Evolutionary conservation across 257 asterid genomes (phyloP), one percentile per base, ranked within the genome.

Genomic region (Mentha longifolia): DNA sequence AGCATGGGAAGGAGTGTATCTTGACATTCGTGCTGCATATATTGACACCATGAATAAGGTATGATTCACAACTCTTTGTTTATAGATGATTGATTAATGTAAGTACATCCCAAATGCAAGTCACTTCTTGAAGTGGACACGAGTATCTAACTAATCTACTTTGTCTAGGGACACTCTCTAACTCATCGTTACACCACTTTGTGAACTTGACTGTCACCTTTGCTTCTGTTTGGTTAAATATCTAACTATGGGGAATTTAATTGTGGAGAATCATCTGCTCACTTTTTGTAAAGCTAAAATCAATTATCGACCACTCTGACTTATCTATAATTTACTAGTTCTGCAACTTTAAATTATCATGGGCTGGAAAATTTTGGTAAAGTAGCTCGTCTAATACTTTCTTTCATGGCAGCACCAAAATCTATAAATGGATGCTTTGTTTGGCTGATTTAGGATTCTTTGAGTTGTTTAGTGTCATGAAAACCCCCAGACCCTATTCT

Each of bases 41-140:
- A 83, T 88, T 77, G 98, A 95, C 81, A 95, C 99, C 75, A 92
- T 95, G 99, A 95, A 87, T 74, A 95, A 89, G 99, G 99, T 95
- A 81, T 35, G 68, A 76, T 50, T 73, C 45, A 20, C 54, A 58
- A 60, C 47, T 39, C 56, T 72, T 1, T 15, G 57, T 41, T 68
- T 42, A 22, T 56, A 61, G 69, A 70, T 64, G 76, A 68, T 80
- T 68, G 65, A 42, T 78, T 81, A 73, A 60, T 67, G 63, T 52
- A 35, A 28, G 39, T 66, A 12, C 55, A 41, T 61, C 22, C 17
- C 75, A 37, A 37, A 19, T 37, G 47, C 19, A 42, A 17, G 15
- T 61, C 52, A 51, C 61, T 59, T 57, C 66, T 70, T 28, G 33
- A 60, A 65, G 69, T 75, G 68, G 41, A 67, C 51, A 33, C 20